Evolutionary conservation across 257 asterid species (phyloP).

Genomic region (Scutellaria barbata): DNA sequence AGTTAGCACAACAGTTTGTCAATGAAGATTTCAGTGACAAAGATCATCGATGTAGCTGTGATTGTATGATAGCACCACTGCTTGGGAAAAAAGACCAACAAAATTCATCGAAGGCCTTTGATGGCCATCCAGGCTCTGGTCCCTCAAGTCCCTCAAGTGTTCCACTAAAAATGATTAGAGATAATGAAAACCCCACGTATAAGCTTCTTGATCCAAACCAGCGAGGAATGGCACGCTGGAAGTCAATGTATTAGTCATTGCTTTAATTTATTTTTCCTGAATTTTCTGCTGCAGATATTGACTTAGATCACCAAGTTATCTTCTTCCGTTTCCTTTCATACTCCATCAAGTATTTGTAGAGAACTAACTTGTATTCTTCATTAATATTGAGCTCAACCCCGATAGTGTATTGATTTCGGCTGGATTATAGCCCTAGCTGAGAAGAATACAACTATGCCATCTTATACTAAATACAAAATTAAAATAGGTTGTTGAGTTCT

Average conservation of each 20-base stretch:
- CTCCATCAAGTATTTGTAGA: background rate
- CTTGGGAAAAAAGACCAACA: constrained; percentile 11
- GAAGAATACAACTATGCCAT: no score
- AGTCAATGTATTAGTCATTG: background rate
- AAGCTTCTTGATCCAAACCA: background rate
- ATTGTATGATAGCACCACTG: background rate
- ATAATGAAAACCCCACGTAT: background rate
- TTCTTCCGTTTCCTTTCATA: background rate
- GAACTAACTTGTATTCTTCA: background rate
- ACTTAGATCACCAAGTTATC: background rate
- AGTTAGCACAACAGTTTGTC: constrained; percentile 33
- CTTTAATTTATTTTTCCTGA: background rate
- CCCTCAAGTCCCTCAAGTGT: constrained; percentile 32
- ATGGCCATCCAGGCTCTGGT: constrained; percentile 40
- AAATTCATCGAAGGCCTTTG: constrained; percentile 32
- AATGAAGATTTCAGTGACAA: constrained; percentile 34
- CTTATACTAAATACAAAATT: no score
- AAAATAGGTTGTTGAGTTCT: background rate
- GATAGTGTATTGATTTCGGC: background rate
- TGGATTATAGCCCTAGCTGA: no score
- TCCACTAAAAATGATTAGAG: constrained; percentile 6
- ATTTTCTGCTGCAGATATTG: background rate
- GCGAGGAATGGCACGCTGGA: background rate
- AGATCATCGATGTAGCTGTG: background rate
- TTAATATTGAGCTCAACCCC: background rate